Percentiles rank a stretch among this genome's conserved stretches.
phyloP scores from a whole-genome alignment of 257 asterid species.

The Solanum chiquidenum region DNA sequence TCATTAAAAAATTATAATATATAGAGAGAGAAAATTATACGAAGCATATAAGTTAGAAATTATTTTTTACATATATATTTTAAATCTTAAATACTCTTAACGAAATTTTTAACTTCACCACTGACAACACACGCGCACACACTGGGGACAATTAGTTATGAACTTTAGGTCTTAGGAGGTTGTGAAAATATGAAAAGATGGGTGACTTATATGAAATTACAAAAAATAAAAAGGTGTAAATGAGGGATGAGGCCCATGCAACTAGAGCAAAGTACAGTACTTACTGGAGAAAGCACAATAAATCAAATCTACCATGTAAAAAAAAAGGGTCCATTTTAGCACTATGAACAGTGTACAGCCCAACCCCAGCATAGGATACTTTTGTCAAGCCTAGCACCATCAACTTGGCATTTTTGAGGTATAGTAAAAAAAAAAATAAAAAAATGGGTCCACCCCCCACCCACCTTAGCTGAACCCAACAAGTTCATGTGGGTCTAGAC shows the following conservation, averaged over 20 bases:
- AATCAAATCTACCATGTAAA: background rate
- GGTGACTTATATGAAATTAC: background rate
- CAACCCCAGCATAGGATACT: slow-evolving; percentile 7
- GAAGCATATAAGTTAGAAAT: too few species aligned
- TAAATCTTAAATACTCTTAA: too few species aligned
- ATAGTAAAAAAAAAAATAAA: background rate
- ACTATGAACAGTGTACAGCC: background rate
- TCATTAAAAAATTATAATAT: too few species aligned
- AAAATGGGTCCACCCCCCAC: background rate
- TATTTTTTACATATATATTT: too few species aligned
- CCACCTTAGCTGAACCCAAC: background rate
- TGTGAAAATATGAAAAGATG: background rate
- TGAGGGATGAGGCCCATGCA: background rate
- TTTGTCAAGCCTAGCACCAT: background rate
- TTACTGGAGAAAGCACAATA: background rate
- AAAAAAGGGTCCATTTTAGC: background rate
- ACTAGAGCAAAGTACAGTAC: background rate
- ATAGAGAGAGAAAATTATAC: too few species aligned
- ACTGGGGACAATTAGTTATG: background rate
- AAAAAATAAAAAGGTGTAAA: background rate
- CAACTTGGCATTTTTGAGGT: background rate
- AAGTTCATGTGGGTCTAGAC: background rate
- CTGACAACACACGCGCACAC: background rate
- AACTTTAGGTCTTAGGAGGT: background rate
- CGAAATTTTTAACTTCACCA: too few species aligned